Conservation (phyloP, 768 basidiomycete genomes). For the Hericium coralloides region DNA sequence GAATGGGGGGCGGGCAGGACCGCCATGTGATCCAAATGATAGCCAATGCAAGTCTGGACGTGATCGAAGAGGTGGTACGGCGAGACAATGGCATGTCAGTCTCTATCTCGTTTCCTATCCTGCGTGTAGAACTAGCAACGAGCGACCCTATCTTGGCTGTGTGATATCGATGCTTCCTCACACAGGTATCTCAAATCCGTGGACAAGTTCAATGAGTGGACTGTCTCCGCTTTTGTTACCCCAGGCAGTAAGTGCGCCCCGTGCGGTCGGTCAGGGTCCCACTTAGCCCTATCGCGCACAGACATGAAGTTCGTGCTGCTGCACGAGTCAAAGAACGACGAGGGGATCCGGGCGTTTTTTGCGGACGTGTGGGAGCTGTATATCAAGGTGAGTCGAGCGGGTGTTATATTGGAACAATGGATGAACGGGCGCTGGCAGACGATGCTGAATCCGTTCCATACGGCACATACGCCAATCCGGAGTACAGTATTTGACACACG, state of each 20-base stretch:
- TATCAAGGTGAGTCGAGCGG: conserved; percentile 63
- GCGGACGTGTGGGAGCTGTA: conserved; percentile 96
- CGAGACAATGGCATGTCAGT: conserved; percentile 73
- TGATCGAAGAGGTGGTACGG: conserved; percentile 87
- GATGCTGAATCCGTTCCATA: conserved; percentile 93
- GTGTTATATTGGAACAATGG: conserved; percentile 5
- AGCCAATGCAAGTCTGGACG: conserved; percentile 92
- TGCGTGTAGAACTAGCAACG: conserved; percentile 2
- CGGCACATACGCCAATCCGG: conserved; percentile 75
- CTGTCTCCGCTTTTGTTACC: conserved; percentile 91
- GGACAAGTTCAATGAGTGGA: conserved; percentile 99
- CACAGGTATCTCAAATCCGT: conserved; percentile 89
- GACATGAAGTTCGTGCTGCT: conserved; percentile 93
- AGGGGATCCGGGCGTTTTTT: conserved; percentile 89
- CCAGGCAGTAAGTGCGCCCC: conserved; percentile 67
- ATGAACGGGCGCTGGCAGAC: conserved; percentile 39
- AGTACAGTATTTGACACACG: conserved; percentile 76
- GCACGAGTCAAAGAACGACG: conserved; percentile 95
- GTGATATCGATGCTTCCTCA: conserved; percentile 1
- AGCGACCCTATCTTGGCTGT: background rate
- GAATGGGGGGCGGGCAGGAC: conserved; percentile 76
- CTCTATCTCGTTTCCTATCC: conserved; percentile 9
- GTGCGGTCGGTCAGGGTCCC: background rate
- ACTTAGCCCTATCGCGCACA: conserved; percentile 26
- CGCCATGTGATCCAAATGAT: conserved; percentile 98